Percentiles rank a stretch among this genome's conserved stretches.
phyloP scores from a whole-genome alignment of 2,329 filamentous ascomycete species.

The Bipolaris cookei region DNA sequence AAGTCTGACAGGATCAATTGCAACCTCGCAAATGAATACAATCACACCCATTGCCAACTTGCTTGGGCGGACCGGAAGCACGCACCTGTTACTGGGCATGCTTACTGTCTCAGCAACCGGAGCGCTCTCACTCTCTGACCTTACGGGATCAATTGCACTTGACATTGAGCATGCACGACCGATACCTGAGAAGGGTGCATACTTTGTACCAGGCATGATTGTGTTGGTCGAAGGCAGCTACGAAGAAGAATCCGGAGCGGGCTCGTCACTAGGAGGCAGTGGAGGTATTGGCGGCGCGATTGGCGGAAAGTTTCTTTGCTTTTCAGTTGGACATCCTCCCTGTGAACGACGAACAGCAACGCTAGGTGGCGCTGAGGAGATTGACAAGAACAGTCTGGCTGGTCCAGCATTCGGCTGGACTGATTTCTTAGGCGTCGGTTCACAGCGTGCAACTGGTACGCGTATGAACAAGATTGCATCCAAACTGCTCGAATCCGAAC shows the following conservation, averaged over 20 bases:
- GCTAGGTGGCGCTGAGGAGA: slow-evolving; percentile 68
- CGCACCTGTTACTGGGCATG: slow-evolving; percentile 86
- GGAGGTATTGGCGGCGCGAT: slow-evolving; percentile 88
- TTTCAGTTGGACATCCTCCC: slow-evolving; percentile 89
- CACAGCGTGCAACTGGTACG: slow-evolving; percentile 79
- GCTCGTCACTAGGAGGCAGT: slow-evolving; percentile 69
- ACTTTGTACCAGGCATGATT: slow-evolving; percentile 96
- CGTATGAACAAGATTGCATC: slow-evolving; percentile 84
- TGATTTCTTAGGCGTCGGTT: slow-evolving; percentile 91
- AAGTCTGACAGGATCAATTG: slow-evolving; percentile 64
- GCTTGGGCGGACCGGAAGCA: slow-evolving; percentile 79
- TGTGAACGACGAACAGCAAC: slow-evolving; percentile 84
- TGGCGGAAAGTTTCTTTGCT: slow-evolving; percentile 88
- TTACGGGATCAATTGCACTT: slow-evolving; percentile 85
- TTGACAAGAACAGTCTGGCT: slow-evolving; percentile 47
- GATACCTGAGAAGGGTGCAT: slow-evolving; percentile 84
- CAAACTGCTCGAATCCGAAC: slow-evolving; percentile 61
- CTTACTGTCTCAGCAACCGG: slow-evolving; percentile 82
- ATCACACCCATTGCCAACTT: slow-evolving; percentile 83
- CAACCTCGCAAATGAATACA: slow-evolving; percentile 68
- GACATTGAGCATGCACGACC: slow-evolving; percentile 81
- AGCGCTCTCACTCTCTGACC: slow-evolving; percentile 79
- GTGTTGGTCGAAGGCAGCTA: slow-evolving; percentile 95
- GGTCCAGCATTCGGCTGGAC: slow-evolving; percentile 82
- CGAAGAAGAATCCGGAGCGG: slow-evolving; percentile 77